A percentile compares a stretch with the other conserved stretches of the same genome.
Conservation (phyloP, 495 filamentous ascomycete genomes). For the Chaetomium fimeti region DNA sequence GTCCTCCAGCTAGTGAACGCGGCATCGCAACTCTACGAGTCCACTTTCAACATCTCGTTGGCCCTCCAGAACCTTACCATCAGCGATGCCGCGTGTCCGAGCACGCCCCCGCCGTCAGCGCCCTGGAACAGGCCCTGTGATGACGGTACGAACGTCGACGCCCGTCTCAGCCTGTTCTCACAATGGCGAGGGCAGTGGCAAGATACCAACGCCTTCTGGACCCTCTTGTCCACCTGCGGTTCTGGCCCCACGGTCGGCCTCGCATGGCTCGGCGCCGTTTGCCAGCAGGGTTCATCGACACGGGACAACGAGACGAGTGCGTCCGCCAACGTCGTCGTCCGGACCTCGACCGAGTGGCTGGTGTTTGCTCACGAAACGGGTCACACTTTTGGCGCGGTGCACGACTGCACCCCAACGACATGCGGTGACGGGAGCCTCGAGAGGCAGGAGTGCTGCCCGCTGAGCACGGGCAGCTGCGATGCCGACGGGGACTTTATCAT, state of each 20-base stretch:
- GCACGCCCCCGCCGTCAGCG: slow-evolving; percentile 57
- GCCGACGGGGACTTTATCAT: slow-evolving; percentile 81
- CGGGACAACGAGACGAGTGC: slow-evolving; percentile 63
- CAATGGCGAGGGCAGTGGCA: slow-evolving; percentile 70
- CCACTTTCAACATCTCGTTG: slow-evolving; percentile 88
- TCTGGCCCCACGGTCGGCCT: slow-evolving; percentile 87
- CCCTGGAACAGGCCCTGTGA: slow-evolving; percentile 81
- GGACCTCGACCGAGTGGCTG: slow-evolving; percentile 85
- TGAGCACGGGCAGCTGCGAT: slow-evolving; percentile 66
- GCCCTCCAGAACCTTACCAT: slow-evolving; percentile 84
- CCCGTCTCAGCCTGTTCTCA: slow-evolving; percentile 84
- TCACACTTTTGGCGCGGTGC: slow-evolving; percentile 93
- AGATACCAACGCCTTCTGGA: slow-evolving; percentile 91
- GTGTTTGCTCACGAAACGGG: slow-evolving; percentile 95
- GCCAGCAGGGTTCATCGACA: slow-evolving; percentile 57
- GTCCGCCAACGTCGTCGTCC: slow-evolving; percentile 86
- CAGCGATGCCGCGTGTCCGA: slow-evolving; percentile 65
- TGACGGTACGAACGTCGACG: slow-evolving; percentile 61
- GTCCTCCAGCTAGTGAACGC: slow-evolving; percentile 82
- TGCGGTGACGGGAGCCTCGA: slow-evolving; percentile 60
- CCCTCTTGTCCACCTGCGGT: slow-evolving; percentile 78
- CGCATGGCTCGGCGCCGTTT: slow-evolving; percentile 90
- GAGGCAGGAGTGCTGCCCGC: slow-evolving; percentile 83
- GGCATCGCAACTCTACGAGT: slow-evolving; percentile 83
- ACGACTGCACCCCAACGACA: slow-evolving; percentile 75